Evolutionary conservation across 2,329 filamentous ascomycete genomes (phyloP).

Genomic region (Elsinoe perseae): DNA sequence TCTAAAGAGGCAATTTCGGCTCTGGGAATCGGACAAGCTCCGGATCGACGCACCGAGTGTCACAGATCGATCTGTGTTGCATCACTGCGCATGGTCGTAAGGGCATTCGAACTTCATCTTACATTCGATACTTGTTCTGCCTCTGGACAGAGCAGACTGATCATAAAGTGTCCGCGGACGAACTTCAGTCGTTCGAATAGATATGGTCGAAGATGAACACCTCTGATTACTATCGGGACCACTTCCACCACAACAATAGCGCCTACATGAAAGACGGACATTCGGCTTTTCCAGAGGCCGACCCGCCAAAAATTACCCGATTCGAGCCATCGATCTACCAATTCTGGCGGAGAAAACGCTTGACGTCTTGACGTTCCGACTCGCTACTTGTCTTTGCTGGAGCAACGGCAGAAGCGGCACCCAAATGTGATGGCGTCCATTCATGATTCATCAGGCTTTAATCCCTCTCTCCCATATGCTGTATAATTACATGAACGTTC

Average conservation of each 20-base stretch:
- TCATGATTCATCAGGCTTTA: slow-evolving; percentile 8
- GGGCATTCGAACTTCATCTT: neutral
- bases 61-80: neutral
- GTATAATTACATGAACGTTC: neutral
- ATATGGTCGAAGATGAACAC: neutral
- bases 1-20: too few species aligned
- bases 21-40: neutral
- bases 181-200: neutral
- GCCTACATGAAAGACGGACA: neutral
- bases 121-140: neutral
- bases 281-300: neutral
- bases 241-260: neutral
- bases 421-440: neutral
- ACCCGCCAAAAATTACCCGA: neutral
- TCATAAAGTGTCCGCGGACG: neutral
- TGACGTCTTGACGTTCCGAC: neutral
- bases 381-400: neutral
- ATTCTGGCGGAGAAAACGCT: slow-evolving; percentile 1
- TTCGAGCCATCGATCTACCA: neutral
- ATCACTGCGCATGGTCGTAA: neutral
- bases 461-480: neutral
- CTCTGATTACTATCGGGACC: neutral
- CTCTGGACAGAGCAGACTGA: neutral
- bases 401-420: neutral
- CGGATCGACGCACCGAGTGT: neutral